Evolutionary conservation across 768 basidiomycete species (phyloP).

Genomic region (Pleurotus ostreatus): DNA sequence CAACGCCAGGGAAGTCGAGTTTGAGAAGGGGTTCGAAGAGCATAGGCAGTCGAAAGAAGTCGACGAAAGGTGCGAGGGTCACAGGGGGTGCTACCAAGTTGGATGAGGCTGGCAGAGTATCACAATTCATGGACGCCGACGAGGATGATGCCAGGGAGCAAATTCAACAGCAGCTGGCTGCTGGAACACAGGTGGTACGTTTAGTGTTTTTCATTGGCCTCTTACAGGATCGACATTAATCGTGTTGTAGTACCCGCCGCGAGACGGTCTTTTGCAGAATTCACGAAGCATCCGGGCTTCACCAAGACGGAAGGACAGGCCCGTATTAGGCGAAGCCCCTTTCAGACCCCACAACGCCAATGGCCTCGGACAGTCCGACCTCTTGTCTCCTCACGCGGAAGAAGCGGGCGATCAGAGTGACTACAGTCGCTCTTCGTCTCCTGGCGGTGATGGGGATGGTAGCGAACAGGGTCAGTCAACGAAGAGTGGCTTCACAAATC

Average conservation of each 20-base stretch:
- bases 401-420: conserved; percentile 39
- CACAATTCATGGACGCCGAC: conserved; percentile 90
- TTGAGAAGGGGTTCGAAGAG: conserved; percentile 28
- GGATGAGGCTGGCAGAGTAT: conserved; percentile 52
- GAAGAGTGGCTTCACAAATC: conserved; percentile 29
- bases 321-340: conserved; percentile 33
- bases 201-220: conserved; percentile 9
- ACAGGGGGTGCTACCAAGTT: conserved; percentile 15
- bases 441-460: conserved; percentile 45
- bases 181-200: conserved; percentile 67
- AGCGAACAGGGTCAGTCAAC: conserved; percentile 54
- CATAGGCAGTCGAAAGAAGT: conserved; percentile 26
- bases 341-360: conserved; percentile 14
- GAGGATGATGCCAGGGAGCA: conserved; percentile 80
- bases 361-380: conserved; percentile 30
- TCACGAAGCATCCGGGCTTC: conserved; percentile 69
- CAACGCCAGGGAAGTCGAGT: conserved; percentile 55
- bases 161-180: conserved; percentile 79
- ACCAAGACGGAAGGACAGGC: conserved; percentile 53
- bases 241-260: conserved; percentile 52
- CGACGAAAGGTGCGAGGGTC: conserved; percentile 19
- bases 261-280: conserved; percentile 55
- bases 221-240: neutral
- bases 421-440: conserved; percentile 39
- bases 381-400: conserved; percentile 40